phyloP scores from a whole-genome alignment of 768 basidiomycete species.

The Termitomyces sp. region DNA sequence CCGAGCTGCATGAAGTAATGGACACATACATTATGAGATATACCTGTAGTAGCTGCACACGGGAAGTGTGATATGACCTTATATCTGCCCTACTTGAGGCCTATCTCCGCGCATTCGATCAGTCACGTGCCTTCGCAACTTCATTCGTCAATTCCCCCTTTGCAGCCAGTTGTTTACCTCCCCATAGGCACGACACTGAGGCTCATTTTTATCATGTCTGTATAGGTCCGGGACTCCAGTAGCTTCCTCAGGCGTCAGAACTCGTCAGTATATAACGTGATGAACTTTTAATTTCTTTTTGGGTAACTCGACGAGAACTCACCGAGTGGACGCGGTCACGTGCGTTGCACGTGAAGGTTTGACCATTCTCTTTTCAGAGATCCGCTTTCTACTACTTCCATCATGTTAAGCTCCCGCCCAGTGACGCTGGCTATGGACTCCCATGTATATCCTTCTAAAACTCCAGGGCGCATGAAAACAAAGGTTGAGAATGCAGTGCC shows the following conservation, averaged over 20 bases:
- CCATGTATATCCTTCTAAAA: conserved; percentile 36
- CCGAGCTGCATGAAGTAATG: conserved; percentile 5
- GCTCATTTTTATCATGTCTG: too few species aligned
- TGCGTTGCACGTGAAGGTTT: background rate
- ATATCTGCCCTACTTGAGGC: too few species aligned
- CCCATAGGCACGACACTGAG: too few species aligned
- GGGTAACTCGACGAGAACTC: too few species aligned
- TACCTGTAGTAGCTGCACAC: background rate
- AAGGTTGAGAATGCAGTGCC: conserved; percentile 44
- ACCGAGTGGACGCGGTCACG: background rate
- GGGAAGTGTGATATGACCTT: background rate
- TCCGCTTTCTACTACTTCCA: background rate
- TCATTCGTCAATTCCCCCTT: too few species aligned
- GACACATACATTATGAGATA: background rate
- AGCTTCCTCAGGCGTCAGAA: background rate
- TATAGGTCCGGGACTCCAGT: too few species aligned
- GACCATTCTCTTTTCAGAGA: background rate
- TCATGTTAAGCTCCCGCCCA: conserved; percentile 37
- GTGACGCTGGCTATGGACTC: conserved; percentile 25
- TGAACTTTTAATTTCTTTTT: too few species aligned
- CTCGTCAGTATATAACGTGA: too few species aligned
- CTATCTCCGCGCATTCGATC: too few species aligned
- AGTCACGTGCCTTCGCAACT: too few species aligned
- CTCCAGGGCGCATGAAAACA: conserved; percentile 48
- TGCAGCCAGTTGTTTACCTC: too few species aligned